Evolutionary conservation across 306 rosid species (phyloP).

Genomic region (Geum urbanum): DNA sequence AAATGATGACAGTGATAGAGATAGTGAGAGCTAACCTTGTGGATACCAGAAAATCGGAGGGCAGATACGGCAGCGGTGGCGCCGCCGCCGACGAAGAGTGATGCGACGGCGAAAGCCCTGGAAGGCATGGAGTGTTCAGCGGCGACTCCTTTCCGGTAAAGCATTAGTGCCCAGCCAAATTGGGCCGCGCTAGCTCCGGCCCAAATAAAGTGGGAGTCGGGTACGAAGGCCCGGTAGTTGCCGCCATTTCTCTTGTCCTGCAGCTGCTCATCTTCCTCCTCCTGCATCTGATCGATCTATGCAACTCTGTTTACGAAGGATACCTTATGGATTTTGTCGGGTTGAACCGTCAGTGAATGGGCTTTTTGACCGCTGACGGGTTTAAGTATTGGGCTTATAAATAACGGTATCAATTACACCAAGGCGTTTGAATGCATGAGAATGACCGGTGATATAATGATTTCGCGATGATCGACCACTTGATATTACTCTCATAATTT

Average conservation of each 20-base stretch:
- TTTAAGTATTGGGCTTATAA: too few species aligned
- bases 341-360: too few species aligned
- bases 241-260: conserved; percentile 25
- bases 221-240: conserved; percentile 9
- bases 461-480: too few species aligned
- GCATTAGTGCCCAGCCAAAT: conserved; percentile 54
- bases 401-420: too few species aligned
- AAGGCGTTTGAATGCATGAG: too few species aligned
- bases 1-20: neutral
- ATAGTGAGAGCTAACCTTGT: conserved; percentile 35
- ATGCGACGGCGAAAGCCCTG: conserved; percentile 74
- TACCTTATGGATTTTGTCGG: too few species aligned
- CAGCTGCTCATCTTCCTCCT: conserved; percentile 16
- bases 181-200: conserved; percentile 59
- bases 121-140: conserved; percentile 68
- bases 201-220: conserved; percentile 53
- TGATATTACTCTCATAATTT: too few species aligned
- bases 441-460: too few species aligned
- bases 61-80: conserved; percentile 58
- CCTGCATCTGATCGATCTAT: conserved; percentile 10
- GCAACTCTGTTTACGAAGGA: too few species aligned
- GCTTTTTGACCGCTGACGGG: too few species aligned
- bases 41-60: conserved; percentile 55
- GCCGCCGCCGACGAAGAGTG: conserved; percentile 66
- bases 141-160: conserved; percentile 38